Percentiles rank a stretch among this genome's conserved stretches.
Evolutionary conservation across 306 rosid genomes (phyloP).

Genomic region (Lathyrus oleraceus): DNA sequence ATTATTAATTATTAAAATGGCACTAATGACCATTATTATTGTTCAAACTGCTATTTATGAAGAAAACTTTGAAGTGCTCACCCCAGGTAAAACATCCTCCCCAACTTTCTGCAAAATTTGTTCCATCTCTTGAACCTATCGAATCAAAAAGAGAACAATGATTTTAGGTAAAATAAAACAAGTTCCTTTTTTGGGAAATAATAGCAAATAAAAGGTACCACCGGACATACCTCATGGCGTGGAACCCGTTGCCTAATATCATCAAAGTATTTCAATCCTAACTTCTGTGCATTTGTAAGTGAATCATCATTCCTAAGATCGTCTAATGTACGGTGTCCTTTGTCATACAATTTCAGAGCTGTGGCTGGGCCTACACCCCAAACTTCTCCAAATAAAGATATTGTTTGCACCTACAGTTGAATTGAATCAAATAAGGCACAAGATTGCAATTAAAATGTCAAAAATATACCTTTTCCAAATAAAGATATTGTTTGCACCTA

Average conservation of each 20-base stretch:
- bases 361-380: slow-evolving; percentile 99
- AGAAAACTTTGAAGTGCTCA: slow-evolving; percentile 39
- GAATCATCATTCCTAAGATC: slow-evolving; percentile 70
- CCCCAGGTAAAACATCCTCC: slow-evolving; percentile 79
- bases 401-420: slow-evolving; percentile 64
- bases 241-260: slow-evolving; percentile 85
- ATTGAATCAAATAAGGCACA: slow-evolving; percentile 20
- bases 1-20: too few relatives aligned
- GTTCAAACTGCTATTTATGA: too few relatives aligned
- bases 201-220: background rate
- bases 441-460: slow-evolving; percentile 20
- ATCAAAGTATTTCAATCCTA: slow-evolving; percentile 88
- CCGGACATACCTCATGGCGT: slow-evolving; percentile 75
- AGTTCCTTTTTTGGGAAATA: slow-evolving; percentile 1
- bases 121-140: slow-evolving; percentile 88
- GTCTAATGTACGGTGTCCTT: slow-evolving; percentile 77
- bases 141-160: slow-evolving; percentile 28
- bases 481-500: background rate
- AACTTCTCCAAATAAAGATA: slow-evolving; percentile 88
- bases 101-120: slow-evolving; percentile 65
- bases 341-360: slow-evolving; percentile 80
- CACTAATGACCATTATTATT: too few relatives aligned
- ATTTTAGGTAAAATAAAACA: background rate
- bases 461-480: too few relatives aligned
- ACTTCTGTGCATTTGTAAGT: slow-evolving; percentile 72